Percentiles rank a stretch among this genome's conserved stretches.
These are phyloP conservation scores for Parachlorella kessleri DNA, from an alignment of 139 green algal species.

Conservation along the genomic window DNA sequence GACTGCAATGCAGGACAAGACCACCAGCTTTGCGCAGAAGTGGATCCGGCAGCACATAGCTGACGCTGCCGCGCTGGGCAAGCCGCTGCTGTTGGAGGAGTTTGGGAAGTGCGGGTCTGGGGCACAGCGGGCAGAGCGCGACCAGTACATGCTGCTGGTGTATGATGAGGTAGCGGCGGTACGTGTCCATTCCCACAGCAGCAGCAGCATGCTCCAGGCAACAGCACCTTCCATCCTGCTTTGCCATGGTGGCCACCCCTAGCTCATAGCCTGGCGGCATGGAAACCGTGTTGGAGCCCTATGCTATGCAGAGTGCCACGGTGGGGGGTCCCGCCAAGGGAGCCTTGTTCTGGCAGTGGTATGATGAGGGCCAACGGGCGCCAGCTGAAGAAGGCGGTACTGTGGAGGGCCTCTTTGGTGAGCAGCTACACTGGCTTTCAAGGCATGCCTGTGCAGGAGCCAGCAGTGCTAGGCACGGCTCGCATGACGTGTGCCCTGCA, in stretches of 20 bases:
- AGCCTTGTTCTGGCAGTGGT: slow-evolving; percentile 66
- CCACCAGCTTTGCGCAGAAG: slow-evolving; percentile 17
- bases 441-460: no score
- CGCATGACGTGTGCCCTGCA: no score
- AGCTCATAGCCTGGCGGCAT: background rate
- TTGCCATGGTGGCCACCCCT: background rate
- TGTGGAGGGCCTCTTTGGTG: slow-evolving; percentile 34
- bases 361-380: slow-evolving; percentile 51
- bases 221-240: background rate
- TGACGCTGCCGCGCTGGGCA: slow-evolving; percentile 20
- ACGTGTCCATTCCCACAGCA: background rate
- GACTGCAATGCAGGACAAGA: slow-evolving; percentile 33
- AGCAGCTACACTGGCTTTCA: no score
- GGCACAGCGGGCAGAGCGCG: background rate
- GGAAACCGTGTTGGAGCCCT: no score
- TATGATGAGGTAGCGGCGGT: slow-evolving; percentile 19
- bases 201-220: background rate
- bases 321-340: slow-evolving; percentile 43
- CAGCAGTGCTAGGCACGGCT: no score
- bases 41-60: slow-evolving; percentile 45
- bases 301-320: slow-evolving; percentile 27
- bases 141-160: slow-evolving; percentile 15
- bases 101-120: slow-evolving; percentile 40
- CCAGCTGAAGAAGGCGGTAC: slow-evolving; percentile 41
- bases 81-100: slow-evolving; percentile 54